Conservation (phyloP, 2,329 filamentous ascomycete species). For the Penicillium sp. region DNA sequence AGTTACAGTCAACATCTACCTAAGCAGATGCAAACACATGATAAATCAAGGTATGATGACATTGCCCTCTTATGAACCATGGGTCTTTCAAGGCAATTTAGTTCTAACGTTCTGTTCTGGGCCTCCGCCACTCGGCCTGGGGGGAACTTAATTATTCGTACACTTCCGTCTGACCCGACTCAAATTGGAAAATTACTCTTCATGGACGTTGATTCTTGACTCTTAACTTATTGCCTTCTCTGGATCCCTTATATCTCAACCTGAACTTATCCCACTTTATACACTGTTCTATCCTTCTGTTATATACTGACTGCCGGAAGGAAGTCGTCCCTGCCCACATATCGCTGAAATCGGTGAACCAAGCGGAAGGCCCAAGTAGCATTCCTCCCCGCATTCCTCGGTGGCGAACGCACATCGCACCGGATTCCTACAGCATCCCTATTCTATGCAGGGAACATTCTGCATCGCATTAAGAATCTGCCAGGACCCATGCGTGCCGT, state of each 20-base stretch:
- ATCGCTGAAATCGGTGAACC: neutral
- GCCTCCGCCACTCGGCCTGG: neutral
- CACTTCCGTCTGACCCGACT: slow-evolving; percentile 3
- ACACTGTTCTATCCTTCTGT: neutral
- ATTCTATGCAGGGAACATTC: slow-evolving; percentile 14
- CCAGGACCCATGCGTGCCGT: slow-evolving; percentile 14
- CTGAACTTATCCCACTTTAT: neutral
- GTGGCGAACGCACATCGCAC: slow-evolving; percentile 14
- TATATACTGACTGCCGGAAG: neutral
- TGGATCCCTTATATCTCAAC: neutral
- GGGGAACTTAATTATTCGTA: neutral
- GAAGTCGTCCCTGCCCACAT: neutral
- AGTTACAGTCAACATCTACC: too few species aligned
- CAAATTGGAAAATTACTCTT: too few species aligned
- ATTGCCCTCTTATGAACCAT: slow-evolving; percentile 5
- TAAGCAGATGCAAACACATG: too few species aligned
- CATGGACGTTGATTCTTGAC: neutral
- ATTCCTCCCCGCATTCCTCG: slow-evolving; percentile 20
- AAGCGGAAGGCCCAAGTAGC: neutral
- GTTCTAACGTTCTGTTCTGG: neutral
- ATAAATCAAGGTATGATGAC: slow-evolving; percentile 1
- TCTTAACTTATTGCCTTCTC: neutral
- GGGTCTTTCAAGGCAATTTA: neutral
- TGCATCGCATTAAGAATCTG: slow-evolving; percentile 13
- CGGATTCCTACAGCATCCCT: slow-evolving; percentile 10